Percentiles rank a stretch among this genome's conserved stretches.
Conservation (phyloP, 768 basidiomycete species). For the Russula olivacea region DNA sequence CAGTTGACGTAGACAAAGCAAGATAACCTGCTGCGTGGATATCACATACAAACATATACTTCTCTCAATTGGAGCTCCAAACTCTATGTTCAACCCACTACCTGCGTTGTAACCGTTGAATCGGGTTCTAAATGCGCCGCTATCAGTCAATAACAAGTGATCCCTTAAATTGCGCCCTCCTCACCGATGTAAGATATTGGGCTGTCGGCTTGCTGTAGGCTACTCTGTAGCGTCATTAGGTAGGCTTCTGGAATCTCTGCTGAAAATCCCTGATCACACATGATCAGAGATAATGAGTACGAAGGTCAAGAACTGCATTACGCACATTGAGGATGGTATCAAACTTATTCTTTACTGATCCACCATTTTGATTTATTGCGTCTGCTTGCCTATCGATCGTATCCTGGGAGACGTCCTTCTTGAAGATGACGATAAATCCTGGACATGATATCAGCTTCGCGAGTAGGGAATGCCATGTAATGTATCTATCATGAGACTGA, state of each 20-base stretch:
- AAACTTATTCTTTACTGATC: conserved; percentile 39
- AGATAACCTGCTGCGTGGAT: not conserved
- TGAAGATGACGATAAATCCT: conserved; percentile 57
- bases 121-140: conserved; percentile 38
- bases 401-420: conserved; percentile 37
- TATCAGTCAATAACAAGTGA: not conserved
- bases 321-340: conserved; percentile 27
- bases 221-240: conserved; percentile 33
- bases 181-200: conserved; percentile 46
- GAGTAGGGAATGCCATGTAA: not conserved
- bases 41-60: not conserved
- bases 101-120: conserved; percentile 38
- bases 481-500: conserved; percentile 11
- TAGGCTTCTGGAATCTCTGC: conserved; percentile 35
- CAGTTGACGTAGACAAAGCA: not conserved
- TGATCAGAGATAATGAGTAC: not conserved
- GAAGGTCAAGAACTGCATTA: not conserved
- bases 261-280: conserved; percentile 38
- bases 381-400: conserved; percentile 39
- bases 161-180: conserved; percentile 9
- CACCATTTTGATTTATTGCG: conserved; percentile 39
- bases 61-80: not conserved
- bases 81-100: not conserved
- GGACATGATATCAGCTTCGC: conserved; percentile 21
- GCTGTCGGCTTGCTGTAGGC: conserved; percentile 27